Base-by-base conservation (phyloP, 2,329 filamentous ascomycete genomes). In the Cytospora piceicola region DNA sequence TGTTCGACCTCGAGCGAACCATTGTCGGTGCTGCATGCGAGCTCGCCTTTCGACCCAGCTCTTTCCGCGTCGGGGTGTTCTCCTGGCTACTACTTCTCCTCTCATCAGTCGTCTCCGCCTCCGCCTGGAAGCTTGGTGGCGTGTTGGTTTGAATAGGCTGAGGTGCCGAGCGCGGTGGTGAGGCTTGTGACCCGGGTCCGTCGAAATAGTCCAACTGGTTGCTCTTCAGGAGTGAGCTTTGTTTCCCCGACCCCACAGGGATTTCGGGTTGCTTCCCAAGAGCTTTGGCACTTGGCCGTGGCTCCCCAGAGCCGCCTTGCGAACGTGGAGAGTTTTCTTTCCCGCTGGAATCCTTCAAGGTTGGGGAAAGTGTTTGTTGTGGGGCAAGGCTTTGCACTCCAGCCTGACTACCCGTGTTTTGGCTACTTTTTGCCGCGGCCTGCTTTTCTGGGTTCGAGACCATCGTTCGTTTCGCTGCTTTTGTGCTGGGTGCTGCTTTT, bases 401-500 rank as follows among this genome's bases (percentile, higher is more conserved):
- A 27, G 15, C 42, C 24, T 54, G 59, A 17, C 14, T 24, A 12
- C 32, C 17, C n/a, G 58, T 24, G 24, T 67, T 59, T 46, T 53
- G 64, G 46, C 57, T 61, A 6, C 29, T 59, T 8, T 42, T 63
- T 9, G 30, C 54, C 42, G 57, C 24, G 12, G 52, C 29, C 42
- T 63, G 64, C 17, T 56, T 63, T 17, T 29, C 46, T 17, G 53
- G 22, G 8, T n/a, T 42, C n/a, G 42, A 1, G 34, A 53, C 68
- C 12, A 59, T 69, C 12, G 81, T 81, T 57, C 77, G 80, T 68
- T 86, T 86, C 3, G 82, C 83, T 27, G 81, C 79, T 70, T 84
- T 85, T 20, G 78, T 75, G 68, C 80, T 83, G 63, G 76, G 57
- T 2, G 64, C 67, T 20, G 60, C 62, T 17, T 59, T 53, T 55